These are phyloP conservation scores for Trametes coccinea DNA, from an alignment of 768 basidiomycete species.

Conservation along the genomic window DNA sequence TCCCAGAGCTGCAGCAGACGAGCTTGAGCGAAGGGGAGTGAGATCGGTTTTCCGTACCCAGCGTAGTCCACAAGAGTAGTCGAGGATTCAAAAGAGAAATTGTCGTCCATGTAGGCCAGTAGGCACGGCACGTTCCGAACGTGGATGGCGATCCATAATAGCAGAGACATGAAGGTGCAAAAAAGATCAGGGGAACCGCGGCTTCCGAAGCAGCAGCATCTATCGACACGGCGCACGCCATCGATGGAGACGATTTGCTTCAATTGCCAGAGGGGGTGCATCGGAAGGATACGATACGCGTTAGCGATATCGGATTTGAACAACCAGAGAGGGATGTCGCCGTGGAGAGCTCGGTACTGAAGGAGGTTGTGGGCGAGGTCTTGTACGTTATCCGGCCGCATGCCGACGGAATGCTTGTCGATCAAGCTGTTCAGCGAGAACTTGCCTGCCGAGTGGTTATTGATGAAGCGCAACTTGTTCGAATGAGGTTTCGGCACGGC, in stretches of 20 bases:
- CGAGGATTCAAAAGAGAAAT: constrained; percentile 23
- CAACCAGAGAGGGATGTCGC: not conserved
- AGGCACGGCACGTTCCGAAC: constrained; percentile 9
- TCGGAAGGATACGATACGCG: constrained; percentile 30
- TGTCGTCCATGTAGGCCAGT: constrained; percentile 39
- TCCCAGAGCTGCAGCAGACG: constrained; percentile 43
- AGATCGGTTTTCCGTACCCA: not conserved
- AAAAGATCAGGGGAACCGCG: constrained; percentile 20
- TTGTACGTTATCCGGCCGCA: constrained; percentile 10
- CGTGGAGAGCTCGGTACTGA: not conserved
- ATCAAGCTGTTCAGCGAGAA: constrained; percentile 37
- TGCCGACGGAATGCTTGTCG: not conserved
- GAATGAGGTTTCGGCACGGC: constrained; percentile 40
- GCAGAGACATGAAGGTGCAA: too few species aligned
- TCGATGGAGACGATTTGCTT: constrained; percentile 37
- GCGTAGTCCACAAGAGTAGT: not conserved
- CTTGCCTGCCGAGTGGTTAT: constrained; percentile 39
- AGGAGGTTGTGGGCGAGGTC: constrained; percentile 10
- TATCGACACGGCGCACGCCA: constrained; percentile 32
- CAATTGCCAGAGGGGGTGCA: constrained; percentile 33
- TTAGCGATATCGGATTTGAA: constrained; percentile 23
- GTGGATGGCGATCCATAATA: too few species aligned
- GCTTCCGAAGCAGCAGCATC: constrained; percentile 36
- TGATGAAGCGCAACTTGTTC: constrained; percentile 39
- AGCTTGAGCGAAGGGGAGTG: constrained; percentile 36